These are phyloP conservation scores for Penicillium fimorum DNA, from an alignment of 495 filamentous ascomycete species.

Conservation along the genomic window DNA sequence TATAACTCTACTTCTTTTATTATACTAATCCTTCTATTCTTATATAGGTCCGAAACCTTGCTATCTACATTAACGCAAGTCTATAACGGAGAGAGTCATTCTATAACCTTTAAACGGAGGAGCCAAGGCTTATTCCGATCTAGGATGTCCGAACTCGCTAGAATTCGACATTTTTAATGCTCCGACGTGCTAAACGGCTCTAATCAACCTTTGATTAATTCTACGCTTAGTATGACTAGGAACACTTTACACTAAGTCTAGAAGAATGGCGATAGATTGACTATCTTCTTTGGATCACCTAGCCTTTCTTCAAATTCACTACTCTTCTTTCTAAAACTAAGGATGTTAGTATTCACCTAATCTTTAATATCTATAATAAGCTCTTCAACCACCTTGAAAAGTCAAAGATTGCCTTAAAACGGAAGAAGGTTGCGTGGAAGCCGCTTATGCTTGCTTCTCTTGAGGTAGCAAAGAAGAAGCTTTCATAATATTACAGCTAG, in stretches of 20 bases:
- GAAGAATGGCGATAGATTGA: background rate
- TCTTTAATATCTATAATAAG: constrained; percentile 2
- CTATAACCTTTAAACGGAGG: background rate
- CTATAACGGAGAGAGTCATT: background rate
- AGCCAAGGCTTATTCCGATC: constrained; percentile 10
- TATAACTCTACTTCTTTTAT: background rate
- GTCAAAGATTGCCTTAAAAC: background rate
- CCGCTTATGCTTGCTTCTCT: constrained; percentile 13
- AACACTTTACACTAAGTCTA: background rate
- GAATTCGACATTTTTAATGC: constrained; percentile 7
- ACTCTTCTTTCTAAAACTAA: constrained; percentile 11
- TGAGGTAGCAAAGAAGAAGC: constrained; percentile 12
- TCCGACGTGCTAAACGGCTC: constrained; percentile 9
- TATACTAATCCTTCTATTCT: background rate
- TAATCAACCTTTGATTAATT: constrained; percentile 4
- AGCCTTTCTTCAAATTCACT: constrained; percentile 1
- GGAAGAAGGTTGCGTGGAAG: constrained; percentile 14
- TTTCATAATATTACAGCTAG: constrained; percentile 14
- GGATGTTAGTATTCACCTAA: constrained; percentile 15
- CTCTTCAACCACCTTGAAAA: background rate
- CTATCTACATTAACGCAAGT: background rate
- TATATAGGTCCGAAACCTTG: background rate
- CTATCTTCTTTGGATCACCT: background rate
- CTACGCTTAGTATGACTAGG: background rate
- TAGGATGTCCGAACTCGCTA: constrained; percentile 10